Evolutionary conservation across 495 filamentous ascomycete species (phyloP).

Genomic region (Trypethelium eluteriae): DNA sequence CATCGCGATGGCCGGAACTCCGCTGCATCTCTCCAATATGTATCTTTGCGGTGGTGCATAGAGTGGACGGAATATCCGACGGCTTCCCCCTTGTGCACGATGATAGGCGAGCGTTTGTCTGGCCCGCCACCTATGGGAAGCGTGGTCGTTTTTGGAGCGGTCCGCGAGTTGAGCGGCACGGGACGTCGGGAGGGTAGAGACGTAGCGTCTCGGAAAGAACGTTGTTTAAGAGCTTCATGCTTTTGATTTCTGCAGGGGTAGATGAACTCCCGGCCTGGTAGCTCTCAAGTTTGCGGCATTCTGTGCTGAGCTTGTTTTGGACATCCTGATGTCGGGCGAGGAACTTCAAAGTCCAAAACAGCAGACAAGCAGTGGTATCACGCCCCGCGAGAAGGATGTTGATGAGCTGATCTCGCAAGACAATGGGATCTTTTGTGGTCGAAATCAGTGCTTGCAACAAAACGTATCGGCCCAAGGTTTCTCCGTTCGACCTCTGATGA

Average conservation of each 20-base stretch:
- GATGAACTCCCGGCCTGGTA: too few species aligned
- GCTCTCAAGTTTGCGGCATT: too few species aligned
- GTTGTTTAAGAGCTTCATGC: too few species aligned
- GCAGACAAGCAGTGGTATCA: constrained; percentile 35
- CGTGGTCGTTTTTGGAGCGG: constrained; percentile 29
- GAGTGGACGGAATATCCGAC: constrained; percentile 23
- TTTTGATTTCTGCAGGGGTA: too few species aligned
- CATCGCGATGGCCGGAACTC: constrained; percentile 36
- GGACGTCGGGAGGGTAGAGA: too few species aligned
- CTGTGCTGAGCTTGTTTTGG: too few species aligned
- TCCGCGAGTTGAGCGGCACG: too few species aligned
- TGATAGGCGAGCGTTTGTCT: constrained; percentile 27
- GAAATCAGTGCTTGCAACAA: constrained; percentile 73
- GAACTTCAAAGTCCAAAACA: constrained; percentile 30
- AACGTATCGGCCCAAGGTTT: too few species aligned
- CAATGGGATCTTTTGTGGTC: constrained; percentile 63
- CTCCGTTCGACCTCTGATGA: too few species aligned
- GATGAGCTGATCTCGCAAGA: constrained; percentile 71
- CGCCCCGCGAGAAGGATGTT: constrained; percentile 60
- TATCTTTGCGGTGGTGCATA: constrained; percentile 32
- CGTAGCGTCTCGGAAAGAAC: too few species aligned
- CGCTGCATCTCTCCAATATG: constrained; percentile 33
- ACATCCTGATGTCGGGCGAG: constrained; percentile 28
- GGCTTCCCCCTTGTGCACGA: constrained; percentile 25
- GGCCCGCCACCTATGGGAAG: constrained; percentile 33